phyloP scores from a whole-genome alignment of 2,329 filamentous ascomycete genomes.

The Penicillium sclerotigenum region DNA sequence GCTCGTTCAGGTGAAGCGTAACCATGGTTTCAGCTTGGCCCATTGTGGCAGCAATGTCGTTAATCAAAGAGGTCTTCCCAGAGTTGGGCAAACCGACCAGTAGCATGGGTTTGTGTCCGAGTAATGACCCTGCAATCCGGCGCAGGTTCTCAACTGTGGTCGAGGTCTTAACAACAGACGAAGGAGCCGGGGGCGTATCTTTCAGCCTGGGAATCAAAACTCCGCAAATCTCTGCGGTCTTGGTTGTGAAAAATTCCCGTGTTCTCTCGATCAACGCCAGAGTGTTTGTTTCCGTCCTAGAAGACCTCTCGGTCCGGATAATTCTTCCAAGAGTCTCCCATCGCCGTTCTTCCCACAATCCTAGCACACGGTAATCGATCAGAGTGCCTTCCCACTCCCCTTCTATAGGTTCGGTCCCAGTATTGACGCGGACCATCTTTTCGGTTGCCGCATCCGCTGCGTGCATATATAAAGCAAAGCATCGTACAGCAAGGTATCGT shows the following conservation, averaged over 20 bases:
- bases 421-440: constrained; percentile 63
- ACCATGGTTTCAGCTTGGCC: constrained; percentile 80
- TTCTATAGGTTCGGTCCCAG: constrained; percentile 61
- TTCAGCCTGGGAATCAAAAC: constrained; percentile 61
- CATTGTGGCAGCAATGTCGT: constrained; percentile 75
- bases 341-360: constrained; percentile 61
- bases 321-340: constrained; percentile 43
- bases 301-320: constrained; percentile 23
- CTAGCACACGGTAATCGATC: constrained; percentile 75
- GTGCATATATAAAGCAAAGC: constrained; percentile 74
- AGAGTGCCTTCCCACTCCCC: constrained; percentile 71
- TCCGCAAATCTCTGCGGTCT: constrained; percentile 63
- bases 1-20: constrained; percentile 93
- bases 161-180: constrained; percentile 63
- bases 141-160: constrained; percentile 73
- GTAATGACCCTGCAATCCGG: constrained; percentile 64
- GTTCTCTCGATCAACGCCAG: constrained; percentile 29
- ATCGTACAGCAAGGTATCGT: constrained; percentile 76
- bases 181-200: constrained; percentile 48
- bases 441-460: constrained; percentile 78
- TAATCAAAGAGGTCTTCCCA: constrained; percentile 84
- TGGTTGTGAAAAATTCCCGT: constrained; percentile 50
- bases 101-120: constrained; percentile 67
- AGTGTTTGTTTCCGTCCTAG: constrained; percentile 20
- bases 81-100: constrained; percentile 79